Conservation (phyloP, 164 flowering plant species). For the Aristolochia californica region DNA sequence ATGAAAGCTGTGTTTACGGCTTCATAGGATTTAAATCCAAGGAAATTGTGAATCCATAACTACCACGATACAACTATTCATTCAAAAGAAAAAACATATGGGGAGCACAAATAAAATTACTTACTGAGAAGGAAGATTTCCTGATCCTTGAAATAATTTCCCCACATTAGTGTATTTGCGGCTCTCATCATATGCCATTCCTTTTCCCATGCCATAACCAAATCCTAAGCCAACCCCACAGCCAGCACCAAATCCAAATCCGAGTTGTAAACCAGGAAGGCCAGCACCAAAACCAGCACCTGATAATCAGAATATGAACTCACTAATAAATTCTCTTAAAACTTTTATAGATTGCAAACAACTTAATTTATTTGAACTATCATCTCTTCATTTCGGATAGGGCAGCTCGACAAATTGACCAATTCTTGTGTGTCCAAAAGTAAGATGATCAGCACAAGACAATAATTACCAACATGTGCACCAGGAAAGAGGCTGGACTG, state of each 20-base stretch:
- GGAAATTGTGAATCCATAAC: too few relatives aligned
- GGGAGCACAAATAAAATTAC: conserved; percentile 10
- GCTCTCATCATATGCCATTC: conserved; percentile 61
- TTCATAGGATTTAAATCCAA: too few relatives aligned
- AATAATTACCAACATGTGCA: too few relatives aligned
- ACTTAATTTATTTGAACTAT: too few relatives aligned
- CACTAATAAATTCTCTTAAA: not conserved
- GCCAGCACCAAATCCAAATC: conserved; percentile 84
- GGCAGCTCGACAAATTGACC: too few relatives aligned
- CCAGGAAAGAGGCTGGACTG: too few relatives aligned
- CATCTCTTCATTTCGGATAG: too few relatives aligned
- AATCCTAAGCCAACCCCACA: conserved; percentile 92
- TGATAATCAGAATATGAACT: conserved; percentile 11
- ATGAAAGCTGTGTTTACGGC: too few relatives aligned
- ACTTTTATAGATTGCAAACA: not conserved
- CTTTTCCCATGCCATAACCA: conserved; percentile 86
- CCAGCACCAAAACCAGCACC: conserved; percentile 86
- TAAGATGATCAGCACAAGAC: too few relatives aligned
- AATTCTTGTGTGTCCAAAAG: too few relatives aligned
- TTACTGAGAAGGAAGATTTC: conserved; percentile 49
- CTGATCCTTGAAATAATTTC: conserved; percentile 23
- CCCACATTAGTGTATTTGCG: conserved; percentile 58
- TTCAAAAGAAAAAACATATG: too few relatives aligned
- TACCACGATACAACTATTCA: too few relatives aligned
- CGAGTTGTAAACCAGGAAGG: conserved; percentile 73